phyloP scores from a whole-genome alignment of 1,139 yeast genomes.

The Diutina pseudorugosa region DNA sequence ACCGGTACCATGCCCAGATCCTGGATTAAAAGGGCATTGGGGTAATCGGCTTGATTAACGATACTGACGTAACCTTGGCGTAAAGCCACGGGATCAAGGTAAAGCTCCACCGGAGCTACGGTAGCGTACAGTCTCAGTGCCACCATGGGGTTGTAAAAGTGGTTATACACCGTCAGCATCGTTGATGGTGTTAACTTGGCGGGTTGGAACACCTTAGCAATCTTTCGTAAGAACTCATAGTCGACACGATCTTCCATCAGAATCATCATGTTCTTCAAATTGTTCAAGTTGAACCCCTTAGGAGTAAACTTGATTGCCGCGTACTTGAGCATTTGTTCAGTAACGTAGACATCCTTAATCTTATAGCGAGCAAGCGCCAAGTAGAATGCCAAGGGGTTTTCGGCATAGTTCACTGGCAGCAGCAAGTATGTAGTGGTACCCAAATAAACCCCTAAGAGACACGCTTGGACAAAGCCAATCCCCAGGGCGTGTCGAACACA shows the following conservation, averaged over 20 bases:
- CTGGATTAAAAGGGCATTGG: constrained; percentile 65
- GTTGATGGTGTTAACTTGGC: constrained; percentile 60
- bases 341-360: constrained; percentile 78
- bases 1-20: constrained; percentile 97
- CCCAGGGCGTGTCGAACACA: constrained; percentile 82
- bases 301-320: constrained; percentile 56
- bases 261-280: constrained; percentile 73
- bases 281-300: constrained; percentile 49
- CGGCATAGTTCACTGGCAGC: constrained; percentile 67
- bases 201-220: constrained; percentile 51
- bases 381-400: constrained; percentile 64
- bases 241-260: constrained; percentile 71
- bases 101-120: constrained; percentile 78
- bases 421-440: constrained; percentile 81
- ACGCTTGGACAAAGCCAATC: constrained; percentile 76
- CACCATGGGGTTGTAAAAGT: constrained; percentile 71
- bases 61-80: constrained; percentile 79
- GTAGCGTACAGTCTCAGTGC: constrained; percentile 82
- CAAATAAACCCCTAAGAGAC: constrained; percentile 68
- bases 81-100: constrained; percentile 77
- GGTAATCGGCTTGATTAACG: constrained; percentile 60
- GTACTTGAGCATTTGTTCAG: constrained; percentile 74
- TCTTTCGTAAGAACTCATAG: constrained; percentile 42
- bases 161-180: constrained; percentile 68
- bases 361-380: constrained; percentile 63